Percentiles rank a stretch among this genome's conserved stretches.
phyloP scores from a whole-genome alignment of 768 basidiomycete genomes.

The Suillus americanus region DNA sequence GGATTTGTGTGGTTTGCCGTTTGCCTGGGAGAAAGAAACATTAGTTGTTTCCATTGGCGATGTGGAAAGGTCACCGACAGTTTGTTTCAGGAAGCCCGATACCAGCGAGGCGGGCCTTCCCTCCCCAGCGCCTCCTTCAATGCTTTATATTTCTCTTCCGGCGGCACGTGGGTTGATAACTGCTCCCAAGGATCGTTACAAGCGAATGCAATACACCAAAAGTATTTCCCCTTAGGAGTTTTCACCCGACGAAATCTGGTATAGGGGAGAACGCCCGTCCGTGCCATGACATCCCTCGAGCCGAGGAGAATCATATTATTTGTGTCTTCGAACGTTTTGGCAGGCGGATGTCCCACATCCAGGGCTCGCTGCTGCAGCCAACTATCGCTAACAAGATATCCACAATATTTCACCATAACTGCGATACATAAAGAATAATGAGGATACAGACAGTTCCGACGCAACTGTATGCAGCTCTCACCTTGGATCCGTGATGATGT shows the following conservation, averaged over 20 bases:
- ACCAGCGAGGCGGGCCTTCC: not conserved
- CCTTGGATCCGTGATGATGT: not conserved
- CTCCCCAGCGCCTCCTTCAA: not conserved
- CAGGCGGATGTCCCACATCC: not conserved
- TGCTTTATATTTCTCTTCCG: not conserved
- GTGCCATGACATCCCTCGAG: not conserved
- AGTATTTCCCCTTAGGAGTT: not conserved
- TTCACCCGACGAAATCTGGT: not conserved
- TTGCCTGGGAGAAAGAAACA: not conserved
- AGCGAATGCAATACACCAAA: not conserved
- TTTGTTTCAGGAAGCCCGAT: not conserved
- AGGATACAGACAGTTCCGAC: not conserved
- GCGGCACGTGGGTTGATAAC: not conserved
- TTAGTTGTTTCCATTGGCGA: not conserved
- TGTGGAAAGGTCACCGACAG: not conserved
- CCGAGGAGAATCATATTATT: not conserved
- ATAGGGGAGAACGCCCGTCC: not conserved
- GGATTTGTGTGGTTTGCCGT: no score
- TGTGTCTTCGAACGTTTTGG: not conserved
- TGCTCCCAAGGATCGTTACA: not conserved
- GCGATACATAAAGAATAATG: not conserved
- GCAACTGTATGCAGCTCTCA: not conserved
- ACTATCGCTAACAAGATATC: not conserved
- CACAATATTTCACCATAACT: not conserved
- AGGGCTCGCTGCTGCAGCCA: not conserved